These are phyloP conservation scores for Pyronema domesticum DNA, from an alignment of 495 filamentous ascomycete genomes.

Conservation along the genomic window DNA sequence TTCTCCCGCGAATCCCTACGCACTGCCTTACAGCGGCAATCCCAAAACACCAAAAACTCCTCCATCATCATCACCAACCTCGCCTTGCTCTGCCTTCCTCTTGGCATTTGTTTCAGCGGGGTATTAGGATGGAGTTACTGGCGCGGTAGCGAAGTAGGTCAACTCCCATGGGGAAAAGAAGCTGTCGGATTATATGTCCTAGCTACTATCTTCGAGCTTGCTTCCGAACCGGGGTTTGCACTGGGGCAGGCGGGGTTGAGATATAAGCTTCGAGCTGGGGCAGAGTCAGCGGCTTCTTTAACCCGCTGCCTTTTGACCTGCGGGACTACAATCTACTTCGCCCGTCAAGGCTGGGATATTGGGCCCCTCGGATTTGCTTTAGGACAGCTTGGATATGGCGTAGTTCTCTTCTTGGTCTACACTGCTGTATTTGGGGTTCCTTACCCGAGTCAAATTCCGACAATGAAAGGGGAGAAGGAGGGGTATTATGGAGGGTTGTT, in stretches of 20 bases:
- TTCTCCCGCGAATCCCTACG: constrained; percentile 81
- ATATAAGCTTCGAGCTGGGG: constrained; percentile 59
- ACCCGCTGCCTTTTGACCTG: constrained; percentile 57
- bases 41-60: constrained; percentile 19
- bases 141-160: constrained; percentile 33
- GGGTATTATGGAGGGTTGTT: constrained; percentile 18
- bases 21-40: constrained; percentile 67
- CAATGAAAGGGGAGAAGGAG: constrained; percentile 27
- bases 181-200: constrained; percentile 48
- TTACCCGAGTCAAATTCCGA: not conserved
- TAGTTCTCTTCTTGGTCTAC: constrained; percentile 51
- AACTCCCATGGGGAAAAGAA: constrained; percentile 31
- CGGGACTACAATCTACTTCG: constrained; percentile 32
- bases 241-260: constrained; percentile 62
- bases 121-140: constrained; percentile 49
- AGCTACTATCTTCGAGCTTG: constrained; percentile 62
- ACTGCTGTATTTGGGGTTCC: constrained; percentile 28
- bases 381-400: constrained; percentile 65
- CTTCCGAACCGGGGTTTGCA: constrained; percentile 70
- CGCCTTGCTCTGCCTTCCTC: constrained; percentile 53
- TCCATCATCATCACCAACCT: constrained; percentile 71
- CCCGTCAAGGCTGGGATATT: constrained; percentile 39
- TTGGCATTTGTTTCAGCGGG: constrained; percentile 48
- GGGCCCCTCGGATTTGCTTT: constrained; percentile 79
- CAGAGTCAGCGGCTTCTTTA: constrained; percentile 65